These are phyloP conservation scores for Cladochytrium replicatum DNA, from an alignment of 192 early-diverging fungal species.

Conservation along the genomic window DNA sequence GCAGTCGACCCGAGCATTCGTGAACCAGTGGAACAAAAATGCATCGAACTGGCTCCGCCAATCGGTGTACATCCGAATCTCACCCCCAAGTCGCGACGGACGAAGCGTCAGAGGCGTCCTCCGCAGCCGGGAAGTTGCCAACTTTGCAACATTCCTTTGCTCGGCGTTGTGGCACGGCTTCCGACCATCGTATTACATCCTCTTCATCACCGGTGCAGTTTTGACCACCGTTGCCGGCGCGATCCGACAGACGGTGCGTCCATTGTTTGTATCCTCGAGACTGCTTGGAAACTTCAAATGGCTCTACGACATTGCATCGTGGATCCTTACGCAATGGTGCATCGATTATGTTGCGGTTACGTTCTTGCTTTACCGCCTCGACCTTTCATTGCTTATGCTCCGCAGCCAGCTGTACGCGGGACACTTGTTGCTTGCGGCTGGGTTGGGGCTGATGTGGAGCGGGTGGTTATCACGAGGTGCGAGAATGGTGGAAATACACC, in stretches of 20 bases:
- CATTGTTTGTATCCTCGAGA: slow-evolving; percentile 6
- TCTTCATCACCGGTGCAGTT: background rate
- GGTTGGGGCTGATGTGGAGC: too few relatives aligned
- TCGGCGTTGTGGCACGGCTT: slow-evolving; percentile 93
- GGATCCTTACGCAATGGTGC: slow-evolving; percentile 17
- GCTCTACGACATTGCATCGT: slow-evolving; percentile 17
- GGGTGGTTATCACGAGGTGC: too few relatives aligned
- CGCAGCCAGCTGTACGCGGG: too few relatives aligned
- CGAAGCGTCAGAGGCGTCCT: slow-evolving; percentile 6
- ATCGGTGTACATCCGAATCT: slow-evolving; percentile 67
- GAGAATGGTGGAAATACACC: too few relatives aligned
- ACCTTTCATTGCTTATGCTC: too few relatives aligned
- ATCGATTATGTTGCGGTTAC: slow-evolving; percentile 29
- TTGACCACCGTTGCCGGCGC: slow-evolving; percentile 5
- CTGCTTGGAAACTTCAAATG: slow-evolving; percentile 8
- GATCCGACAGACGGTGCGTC: slow-evolving; percentile 15
- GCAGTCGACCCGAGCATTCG: slow-evolving; percentile 31
- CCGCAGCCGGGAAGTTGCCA: slow-evolving; percentile 11
- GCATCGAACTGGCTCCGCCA: slow-evolving; percentile 80
- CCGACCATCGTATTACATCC: slow-evolving; percentile 45
- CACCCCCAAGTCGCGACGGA: background rate
- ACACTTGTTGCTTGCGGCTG: too few relatives aligned
- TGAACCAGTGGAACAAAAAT: slow-evolving; percentile 77
- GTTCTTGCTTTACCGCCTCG: too few relatives aligned
- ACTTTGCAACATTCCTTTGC: slow-evolving; percentile 65